A percentile compares a stretch with the other conserved stretches of the same genome.
phyloP scores from a whole-genome alignment of 129 eudicot genomes.

The Oenanthe sinensis region DNA sequence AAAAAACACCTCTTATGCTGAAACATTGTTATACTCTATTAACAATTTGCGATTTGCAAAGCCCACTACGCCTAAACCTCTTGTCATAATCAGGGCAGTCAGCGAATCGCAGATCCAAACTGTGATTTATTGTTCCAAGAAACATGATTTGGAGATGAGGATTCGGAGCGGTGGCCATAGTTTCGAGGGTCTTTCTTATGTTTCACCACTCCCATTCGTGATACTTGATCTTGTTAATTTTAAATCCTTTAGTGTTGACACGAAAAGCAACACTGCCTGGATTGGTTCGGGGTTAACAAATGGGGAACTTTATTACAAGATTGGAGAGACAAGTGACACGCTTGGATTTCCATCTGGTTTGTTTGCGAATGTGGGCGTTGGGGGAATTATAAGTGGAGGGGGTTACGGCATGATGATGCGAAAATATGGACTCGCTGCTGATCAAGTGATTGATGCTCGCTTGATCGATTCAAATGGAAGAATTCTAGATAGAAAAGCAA shows the following conservation, averaged over 20 bases:
- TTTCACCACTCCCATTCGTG: not conserved
- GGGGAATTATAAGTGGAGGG: not conserved
- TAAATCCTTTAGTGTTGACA: not conserved
- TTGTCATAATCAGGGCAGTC: not conserved
- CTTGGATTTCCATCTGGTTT: not conserved
- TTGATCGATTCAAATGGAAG: not conserved
- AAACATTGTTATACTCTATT: not conserved
- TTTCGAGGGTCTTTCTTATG: slow-evolving; percentile 1
- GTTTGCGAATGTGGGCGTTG: not conserved
- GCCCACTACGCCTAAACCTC: not conserved
- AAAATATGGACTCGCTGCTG: not conserved
- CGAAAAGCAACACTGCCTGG: not conserved
- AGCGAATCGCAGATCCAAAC: not conserved
- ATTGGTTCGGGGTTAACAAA: not conserved
- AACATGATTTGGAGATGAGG: not conserved
- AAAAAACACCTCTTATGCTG: not conserved
- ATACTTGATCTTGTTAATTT: not conserved
- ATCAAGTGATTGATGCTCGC: not conserved
- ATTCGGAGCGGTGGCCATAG: not conserved
- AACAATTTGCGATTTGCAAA: not conserved
- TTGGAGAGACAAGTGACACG: not conserved
- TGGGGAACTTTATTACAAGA: not conserved
- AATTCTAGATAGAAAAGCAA: not conserved
- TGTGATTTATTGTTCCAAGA: not conserved
- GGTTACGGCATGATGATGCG: not conserved